Evolutionary conservation across 2,329 filamentous ascomycete genomes (phyloP), one percentile per base, ranked within the genome.

Genomic region (Cladosporium sp.): DNA sequence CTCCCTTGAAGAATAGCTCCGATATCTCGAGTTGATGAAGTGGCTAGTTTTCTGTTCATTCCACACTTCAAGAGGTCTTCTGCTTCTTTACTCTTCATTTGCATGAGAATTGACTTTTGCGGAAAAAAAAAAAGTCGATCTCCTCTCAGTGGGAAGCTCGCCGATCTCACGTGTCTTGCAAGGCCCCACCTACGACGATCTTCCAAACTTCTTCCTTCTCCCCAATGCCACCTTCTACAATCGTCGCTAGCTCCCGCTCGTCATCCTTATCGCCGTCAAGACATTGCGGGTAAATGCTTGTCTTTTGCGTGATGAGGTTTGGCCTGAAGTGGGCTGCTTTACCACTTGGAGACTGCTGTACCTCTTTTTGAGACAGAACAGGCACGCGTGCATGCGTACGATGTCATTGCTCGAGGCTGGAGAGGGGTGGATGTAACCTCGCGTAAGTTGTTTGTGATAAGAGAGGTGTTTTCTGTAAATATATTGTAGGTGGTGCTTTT

Each of bases 251-350:
- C 19, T 41, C 29, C 36, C 22, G 22, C 5, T 22, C 37, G 24
- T 27, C 42, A 20, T n/a, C 22, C 45, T 48, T 41, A 48, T 48
- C 45, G 39, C 37, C 27, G 2, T 41, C 37, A 24, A 27, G 45
- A 27, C 45, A 47, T 38, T 32, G 37, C 45, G 39, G 30, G 29
- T 32, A 15, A 47, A 47, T 32, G 43, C 45, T 48, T 48, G 29
- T 32, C 15, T 36, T n/a, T 37, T 48, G 29, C 19, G 34, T 48
- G 24, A 19, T n/a, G n/a, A n/a, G n/a, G 22, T 27, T 9, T 5
- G 9, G 22, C 22, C 9, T 27, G 22, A 27, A 4, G 9, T 4
- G 22, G 5, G 22, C 4, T 27, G 22, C 9, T 27, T 4, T 9
- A 27, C 22, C 9, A 27, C 22, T 27, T 4, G n/a, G n/a, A n/a